Conservation (phyloP, 208 protist genomes). For the Borovskyia barvae region DNA sequence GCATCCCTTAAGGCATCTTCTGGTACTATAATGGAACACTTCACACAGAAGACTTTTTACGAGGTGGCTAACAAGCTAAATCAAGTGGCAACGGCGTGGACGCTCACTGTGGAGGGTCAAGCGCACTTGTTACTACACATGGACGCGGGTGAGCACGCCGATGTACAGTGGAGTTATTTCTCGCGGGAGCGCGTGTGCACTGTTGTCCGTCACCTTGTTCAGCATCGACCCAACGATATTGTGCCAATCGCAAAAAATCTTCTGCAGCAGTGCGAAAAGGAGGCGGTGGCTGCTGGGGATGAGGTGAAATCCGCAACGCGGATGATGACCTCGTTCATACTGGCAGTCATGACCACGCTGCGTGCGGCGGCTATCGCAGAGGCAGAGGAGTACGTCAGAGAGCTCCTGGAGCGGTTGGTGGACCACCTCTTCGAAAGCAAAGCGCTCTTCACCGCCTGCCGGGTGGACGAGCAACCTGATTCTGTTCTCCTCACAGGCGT, state of each 20-base stretch:
- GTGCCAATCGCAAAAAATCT: slow-evolving; percentile 25
- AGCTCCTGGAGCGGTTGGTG: slow-evolving; percentile 52
- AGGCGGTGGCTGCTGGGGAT: slow-evolving; percentile 11
- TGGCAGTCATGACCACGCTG: slow-evolving; percentile 45
- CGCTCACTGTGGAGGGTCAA: slow-evolving; percentile 56
- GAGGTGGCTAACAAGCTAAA: slow-evolving; percentile 45
- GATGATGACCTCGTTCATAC: slow-evolving; percentile 69
- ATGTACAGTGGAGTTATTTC: slow-evolving; percentile 45
- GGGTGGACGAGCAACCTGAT: slow-evolving; percentile 28
- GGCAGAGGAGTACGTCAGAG: slow-evolving; percentile 20
- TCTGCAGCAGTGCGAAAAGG: slow-evolving; percentile 29
- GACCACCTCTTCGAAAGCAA: slow-evolving; percentile 25
- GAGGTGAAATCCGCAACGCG: slow-evolving; percentile 33
- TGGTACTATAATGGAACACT: slow-evolving; percentile 45
- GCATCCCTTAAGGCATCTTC: slow-evolving; percentile 60
- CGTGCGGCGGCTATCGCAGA: slow-evolving; percentile 5
- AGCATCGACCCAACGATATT: slow-evolving; percentile 24
- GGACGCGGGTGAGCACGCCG: slow-evolving; percentile 25
- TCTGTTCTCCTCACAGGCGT: slow-evolving; percentile 68
- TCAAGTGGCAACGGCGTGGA: slow-evolving; percentile 40
- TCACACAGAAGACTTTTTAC: slow-evolving; percentile 52
- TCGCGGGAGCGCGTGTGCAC: slow-evolving; percentile 39
- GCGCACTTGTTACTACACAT: slow-evolving; percentile 56
- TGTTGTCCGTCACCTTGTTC: slow-evolving; percentile 42
- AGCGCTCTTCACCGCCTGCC: slow-evolving; percentile 7